Evolutionary conservation across 208 protist species (phyloP).

Genomic region (Leishmania guyanensis): DNA sequence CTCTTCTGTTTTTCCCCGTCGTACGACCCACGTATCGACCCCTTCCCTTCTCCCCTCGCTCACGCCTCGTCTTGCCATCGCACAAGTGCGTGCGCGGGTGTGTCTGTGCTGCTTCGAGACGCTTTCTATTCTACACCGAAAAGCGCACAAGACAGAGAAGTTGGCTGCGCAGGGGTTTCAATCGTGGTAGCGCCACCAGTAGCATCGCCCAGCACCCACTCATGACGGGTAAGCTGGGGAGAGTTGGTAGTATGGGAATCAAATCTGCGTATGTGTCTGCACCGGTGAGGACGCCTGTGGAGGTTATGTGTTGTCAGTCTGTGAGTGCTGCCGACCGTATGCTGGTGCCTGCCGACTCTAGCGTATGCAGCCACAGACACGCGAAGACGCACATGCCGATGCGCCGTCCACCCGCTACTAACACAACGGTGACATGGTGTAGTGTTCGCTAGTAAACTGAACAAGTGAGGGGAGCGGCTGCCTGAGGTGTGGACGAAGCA

Average conservation of each 20-base stretch:
- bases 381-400: not conserved
- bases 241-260: constrained; percentile 10
- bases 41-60: not conserved
- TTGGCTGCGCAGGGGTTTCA: not conserved
- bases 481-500: not conserved
- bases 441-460: not conserved
- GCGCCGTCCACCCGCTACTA: not conserved
- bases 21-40: not conserved
- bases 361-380: not conserved
- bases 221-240: not conserved
- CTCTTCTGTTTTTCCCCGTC: not conserved
- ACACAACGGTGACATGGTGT: not conserved
- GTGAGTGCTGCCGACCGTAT: not conserved
- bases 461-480: not conserved
- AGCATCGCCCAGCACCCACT: not conserved
- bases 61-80: not conserved
- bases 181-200: not conserved
- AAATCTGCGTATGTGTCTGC: not conserved
- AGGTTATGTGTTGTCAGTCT: not conserved
- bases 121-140: not conserved
- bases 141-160: no score
- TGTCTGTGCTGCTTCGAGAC: not conserved
- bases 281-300: not conserved
- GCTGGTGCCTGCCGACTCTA: not conserved
- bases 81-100: not conserved